Percentiles rank a stretch among this genome's conserved stretches.
These are phyloP conservation scores for Barnettozyma salicaria DNA, from an alignment of 805 yeast species.

Conservation along the genomic window DNA sequence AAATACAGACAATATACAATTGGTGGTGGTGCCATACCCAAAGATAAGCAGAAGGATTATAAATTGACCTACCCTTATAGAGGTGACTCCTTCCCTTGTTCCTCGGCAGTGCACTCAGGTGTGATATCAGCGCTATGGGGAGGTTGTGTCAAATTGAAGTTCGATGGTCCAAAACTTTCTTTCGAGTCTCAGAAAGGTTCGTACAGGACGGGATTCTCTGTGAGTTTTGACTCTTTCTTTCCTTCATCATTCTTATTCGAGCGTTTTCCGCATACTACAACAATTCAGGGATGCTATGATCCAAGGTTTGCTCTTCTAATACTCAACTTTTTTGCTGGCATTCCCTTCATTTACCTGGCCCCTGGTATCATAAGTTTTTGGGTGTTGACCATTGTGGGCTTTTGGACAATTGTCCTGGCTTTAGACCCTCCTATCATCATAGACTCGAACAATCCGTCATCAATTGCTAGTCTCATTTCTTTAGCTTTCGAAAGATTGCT, in stretches of 20 bases:
- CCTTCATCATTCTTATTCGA: conserved; percentile 67
- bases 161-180: conserved; percentile 43
- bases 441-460: conserved; percentile 46
- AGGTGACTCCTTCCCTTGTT: conserved; percentile 86
- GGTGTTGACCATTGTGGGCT: conserved; percentile 58
- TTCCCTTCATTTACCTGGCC: conserved; percentile 50
- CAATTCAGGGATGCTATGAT: conserved; percentile 56
- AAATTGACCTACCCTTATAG: conserved; percentile 59
- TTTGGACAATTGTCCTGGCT: conserved; percentile 73
- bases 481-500: conserved; percentile 67
- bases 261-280: conserved; percentile 27
- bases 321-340: conserved; percentile 56
- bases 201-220: conserved; percentile 43
- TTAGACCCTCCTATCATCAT: conserved; percentile 74
- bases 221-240: conserved; percentile 64
- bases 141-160: conserved; percentile 65
- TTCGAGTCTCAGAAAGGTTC: conserved; percentile 47
- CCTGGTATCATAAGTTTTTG: conserved; percentile 50
- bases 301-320: conserved; percentile 52
- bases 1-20: conserved; percentile 69
- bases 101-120: conserved; percentile 86
- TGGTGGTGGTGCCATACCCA: conserved; percentile 56
- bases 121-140: conserved; percentile 66
- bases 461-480: conserved; percentile 58
- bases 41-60: conserved; percentile 12